Evolutionary conservation across 2,329 filamentous ascomycete species (phyloP).

Genomic region (Nemania sp.): DNA sequence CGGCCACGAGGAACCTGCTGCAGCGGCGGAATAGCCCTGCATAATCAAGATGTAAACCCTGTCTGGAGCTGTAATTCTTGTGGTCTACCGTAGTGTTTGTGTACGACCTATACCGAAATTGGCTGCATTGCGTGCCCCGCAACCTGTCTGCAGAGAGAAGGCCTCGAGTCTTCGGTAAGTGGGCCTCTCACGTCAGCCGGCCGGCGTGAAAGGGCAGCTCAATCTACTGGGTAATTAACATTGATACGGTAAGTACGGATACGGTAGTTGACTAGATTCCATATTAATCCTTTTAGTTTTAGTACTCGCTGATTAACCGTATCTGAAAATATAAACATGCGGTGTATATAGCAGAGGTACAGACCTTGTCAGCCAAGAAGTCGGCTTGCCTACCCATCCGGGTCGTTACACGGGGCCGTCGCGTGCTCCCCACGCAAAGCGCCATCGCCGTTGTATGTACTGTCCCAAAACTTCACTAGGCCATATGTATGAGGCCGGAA

Average conservation of each 20-base stretch:
- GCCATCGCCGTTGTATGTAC: background rate
- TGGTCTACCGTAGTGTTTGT: background rate
- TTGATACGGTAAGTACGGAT: too few species aligned
- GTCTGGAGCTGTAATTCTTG: conserved; percentile 6
- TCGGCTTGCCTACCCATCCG: conserved; percentile 11
- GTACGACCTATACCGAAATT: conserved; percentile 7
- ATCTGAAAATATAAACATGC: background rate
- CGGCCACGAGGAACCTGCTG: conserved; percentile 20
- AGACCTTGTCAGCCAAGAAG: conserved; percentile 1
- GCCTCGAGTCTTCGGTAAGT: conserved; percentile 21
- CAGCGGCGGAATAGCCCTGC: conserved; percentile 15
- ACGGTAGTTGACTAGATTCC: too few species aligned
- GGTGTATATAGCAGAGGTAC: conserved; percentile 1
- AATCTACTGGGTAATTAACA: conserved; percentile 3
- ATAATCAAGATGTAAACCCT: conserved; percentile 22
- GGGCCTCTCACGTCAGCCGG: conserved; percentile 8
- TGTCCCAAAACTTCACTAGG: background rate
- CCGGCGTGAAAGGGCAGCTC: background rate
- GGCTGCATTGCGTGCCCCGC: conserved; percentile 9
- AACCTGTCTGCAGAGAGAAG: conserved; percentile 5
- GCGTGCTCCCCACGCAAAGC: conserved; percentile 9
- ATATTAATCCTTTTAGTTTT: conserved; percentile 5
- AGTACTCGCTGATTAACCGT: background rate
- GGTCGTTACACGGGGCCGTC: conserved; percentile 7
- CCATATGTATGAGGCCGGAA: conserved; percentile 1